Base-by-base conservation (phyloP, 2,329 filamentous ascomycete genomes). In the Ceratocystis diversiconidia region DNA sequence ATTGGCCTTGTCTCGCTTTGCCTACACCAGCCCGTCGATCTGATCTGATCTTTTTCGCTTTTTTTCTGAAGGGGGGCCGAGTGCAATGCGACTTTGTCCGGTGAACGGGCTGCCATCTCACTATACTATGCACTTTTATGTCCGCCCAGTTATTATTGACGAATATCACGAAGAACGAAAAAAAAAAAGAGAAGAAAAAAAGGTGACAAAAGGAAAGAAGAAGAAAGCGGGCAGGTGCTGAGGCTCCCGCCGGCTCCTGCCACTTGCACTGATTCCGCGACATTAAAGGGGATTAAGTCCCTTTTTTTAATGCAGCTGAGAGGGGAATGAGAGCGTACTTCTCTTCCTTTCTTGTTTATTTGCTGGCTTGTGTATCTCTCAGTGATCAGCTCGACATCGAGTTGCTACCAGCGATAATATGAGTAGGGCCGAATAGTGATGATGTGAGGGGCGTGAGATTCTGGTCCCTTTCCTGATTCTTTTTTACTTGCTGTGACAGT, bases 191-290 rank as follows among this genome's bases (percentile, higher is more conserved):
- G 1, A 32, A 32, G 8, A 12, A 7, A 3, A 36, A 36, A 12
- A 12, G 32, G 32, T 36, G 32, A 36, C 32, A 10, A 36, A 36
- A 36, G 10, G 32, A 19, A 50, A n/a, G 8, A 50, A 50, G 22
- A 50, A n/a, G 10, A 22, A 22, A 50, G 46, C 46, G 19, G 52
- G 8, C 52, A 5, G 17, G 52, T 57, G 32, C 32, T 28, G 30
- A 28, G 19, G 52, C 52, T 28, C 30, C 22, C 19, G 22, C 52
- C 52, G 52, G 52, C 52, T 28, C 30, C 52, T 57, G 52, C 52
- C 52, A 57, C 52, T 28, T 57, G 52, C 52, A 15, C 52, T 15
- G 22, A 57, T 57, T 57, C 52, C 52, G 52, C 52, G 52, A 57
- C 52, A 57, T 57, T 57, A 57, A 57, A 57, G 52, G 52, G 52